phyloP scores from a whole-genome alignment of 768 basidiomycete species.

The Leccinum arenicola region DNA sequence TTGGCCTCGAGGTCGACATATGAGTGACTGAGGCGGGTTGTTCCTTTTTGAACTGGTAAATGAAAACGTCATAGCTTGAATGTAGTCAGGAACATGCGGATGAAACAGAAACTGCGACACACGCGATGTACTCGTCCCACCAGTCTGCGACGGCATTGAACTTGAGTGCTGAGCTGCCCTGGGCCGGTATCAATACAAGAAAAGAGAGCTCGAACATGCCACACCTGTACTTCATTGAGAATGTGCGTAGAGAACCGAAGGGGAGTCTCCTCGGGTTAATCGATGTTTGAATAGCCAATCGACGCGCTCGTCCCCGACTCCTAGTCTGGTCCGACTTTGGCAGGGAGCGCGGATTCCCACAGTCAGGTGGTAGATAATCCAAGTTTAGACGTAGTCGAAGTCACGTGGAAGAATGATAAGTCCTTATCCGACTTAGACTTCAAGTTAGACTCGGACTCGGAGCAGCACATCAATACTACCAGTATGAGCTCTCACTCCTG shows the following conservation, averaged over 20 bases:
- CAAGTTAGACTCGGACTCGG: too few relatives aligned
- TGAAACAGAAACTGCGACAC: constrained; percentile 30
- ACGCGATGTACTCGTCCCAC: constrained; percentile 93
- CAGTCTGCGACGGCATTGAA: constrained; percentile 91
- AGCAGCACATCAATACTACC: too few relatives aligned
- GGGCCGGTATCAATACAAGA: neutral
- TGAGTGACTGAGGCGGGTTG: constrained; percentile 33
- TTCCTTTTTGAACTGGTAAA: constrained; percentile 83
- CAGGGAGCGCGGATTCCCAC: too few relatives aligned
- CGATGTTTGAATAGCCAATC: neutral
- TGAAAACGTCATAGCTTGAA: constrained; percentile 72
- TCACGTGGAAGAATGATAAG: too few relatives aligned
- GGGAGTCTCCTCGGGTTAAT: constrained; percentile 25
- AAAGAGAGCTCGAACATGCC: neutral
- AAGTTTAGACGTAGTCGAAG: too few relatives aligned
- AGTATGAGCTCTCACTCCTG: too few relatives aligned
- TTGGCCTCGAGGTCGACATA: too few relatives aligned
- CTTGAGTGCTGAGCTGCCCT: constrained; percentile 70
- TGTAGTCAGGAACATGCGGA: neutral
- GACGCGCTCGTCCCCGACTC: too few relatives aligned
- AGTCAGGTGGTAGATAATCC: too few relatives aligned
- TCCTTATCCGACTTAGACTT: too few relatives aligned
- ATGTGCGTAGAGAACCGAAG: constrained; percentile 16
- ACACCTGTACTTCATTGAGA: constrained; percentile 37
- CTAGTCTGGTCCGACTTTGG: too few relatives aligned